Evolutionary conservation across 2,329 filamentous ascomycete genomes (phyloP).

Genomic region (Bipolaris gigantea): DNA sequence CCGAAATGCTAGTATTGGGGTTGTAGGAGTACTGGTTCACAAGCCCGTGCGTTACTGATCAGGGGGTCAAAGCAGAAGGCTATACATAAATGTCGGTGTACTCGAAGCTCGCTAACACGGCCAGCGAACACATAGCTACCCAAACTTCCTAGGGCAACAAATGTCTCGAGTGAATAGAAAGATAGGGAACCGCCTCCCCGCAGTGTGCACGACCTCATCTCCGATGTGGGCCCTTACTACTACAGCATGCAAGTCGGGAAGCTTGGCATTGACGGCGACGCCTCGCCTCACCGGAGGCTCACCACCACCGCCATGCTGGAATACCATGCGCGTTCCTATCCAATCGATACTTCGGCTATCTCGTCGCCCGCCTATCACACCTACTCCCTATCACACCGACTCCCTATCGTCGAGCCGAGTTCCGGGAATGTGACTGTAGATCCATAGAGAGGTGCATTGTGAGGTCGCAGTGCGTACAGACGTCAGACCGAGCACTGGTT

Average conservation of each 20-base stretch:
- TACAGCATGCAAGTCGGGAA: neutral
- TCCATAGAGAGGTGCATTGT: neutral
- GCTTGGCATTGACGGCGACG: slow-evolving; percentile 15
- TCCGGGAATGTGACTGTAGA: neutral
- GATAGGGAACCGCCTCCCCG: slow-evolving; percentile 6
- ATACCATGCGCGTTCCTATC: neutral
- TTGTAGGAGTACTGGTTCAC: neutral
- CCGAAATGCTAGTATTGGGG: neutral
- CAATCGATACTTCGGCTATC: neutral
- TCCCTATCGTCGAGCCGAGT: neutral
- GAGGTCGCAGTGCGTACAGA: neutral
- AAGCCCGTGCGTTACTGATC: neutral
- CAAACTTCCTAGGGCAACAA: neutral
- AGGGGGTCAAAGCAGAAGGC: neutral
- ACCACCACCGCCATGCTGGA: slow-evolving; percentile 1
- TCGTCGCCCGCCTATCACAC: slow-evolving; percentile 4
- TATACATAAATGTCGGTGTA: neutral
- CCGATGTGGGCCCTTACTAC: slow-evolving; percentile 1
- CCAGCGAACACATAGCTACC: neutral
- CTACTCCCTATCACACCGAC: slow-evolving; percentile 3
- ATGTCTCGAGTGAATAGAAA: neutral
- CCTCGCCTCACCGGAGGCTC: slow-evolving; percentile 2
- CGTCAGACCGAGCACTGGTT: neutral
- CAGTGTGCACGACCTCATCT: slow-evolving; percentile 4
- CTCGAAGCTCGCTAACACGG: neutral